Evolutionary conservation across 306 rosid species (phyloP).

Genomic region (Vigna trinervia): DNA sequence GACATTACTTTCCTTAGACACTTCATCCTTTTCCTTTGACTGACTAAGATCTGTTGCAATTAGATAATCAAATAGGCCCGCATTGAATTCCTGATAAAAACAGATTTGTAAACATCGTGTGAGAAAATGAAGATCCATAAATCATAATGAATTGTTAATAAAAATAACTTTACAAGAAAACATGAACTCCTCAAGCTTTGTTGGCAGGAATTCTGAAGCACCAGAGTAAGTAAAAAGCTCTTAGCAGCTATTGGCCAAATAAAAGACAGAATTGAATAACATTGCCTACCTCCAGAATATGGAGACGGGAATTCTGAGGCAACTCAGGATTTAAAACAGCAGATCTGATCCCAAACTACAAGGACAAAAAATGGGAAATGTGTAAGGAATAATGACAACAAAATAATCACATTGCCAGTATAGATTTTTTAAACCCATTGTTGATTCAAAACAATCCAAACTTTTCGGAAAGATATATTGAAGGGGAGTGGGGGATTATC

Average conservation of each 20-base stretch:
- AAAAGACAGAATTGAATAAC: constrained; percentile 16
- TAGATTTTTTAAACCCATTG: constrained; percentile 11
- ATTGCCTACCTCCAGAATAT: constrained; percentile 86
- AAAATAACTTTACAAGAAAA: neutral
- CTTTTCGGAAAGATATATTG: constrained; percentile 3
- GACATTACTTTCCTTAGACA: constrained; percentile 50
- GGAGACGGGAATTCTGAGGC: constrained; percentile 98
- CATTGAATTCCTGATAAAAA: constrained; percentile 90
- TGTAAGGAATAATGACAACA: constrained; percentile 24
- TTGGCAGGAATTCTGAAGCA: constrained; percentile 35
- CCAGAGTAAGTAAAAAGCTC: constrained; percentile 4
- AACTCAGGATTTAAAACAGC: constrained; percentile 96
- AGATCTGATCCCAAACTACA: constrained; percentile 91
- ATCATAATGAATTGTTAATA: constrained; percentile 16
- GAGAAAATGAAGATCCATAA: constrained; percentile 29
- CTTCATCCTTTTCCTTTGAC: constrained; percentile 73
- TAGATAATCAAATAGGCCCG: constrained; percentile 94
- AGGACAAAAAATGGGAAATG: constrained; percentile 20
- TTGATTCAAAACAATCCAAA: constrained; percentile 18
- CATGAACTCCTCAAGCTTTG: constrained; percentile 31
- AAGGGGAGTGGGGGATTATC: neutral
- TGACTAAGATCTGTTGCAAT: constrained; percentile 88
- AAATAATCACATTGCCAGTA: constrained; percentile 27
- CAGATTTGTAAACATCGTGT: constrained; percentile 37
- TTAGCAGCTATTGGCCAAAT: constrained; percentile 9